Evolutionary conservation across 2,329 filamentous ascomycete species (phyloP).

Genomic region (Teratosphaeria viscida): DNA sequence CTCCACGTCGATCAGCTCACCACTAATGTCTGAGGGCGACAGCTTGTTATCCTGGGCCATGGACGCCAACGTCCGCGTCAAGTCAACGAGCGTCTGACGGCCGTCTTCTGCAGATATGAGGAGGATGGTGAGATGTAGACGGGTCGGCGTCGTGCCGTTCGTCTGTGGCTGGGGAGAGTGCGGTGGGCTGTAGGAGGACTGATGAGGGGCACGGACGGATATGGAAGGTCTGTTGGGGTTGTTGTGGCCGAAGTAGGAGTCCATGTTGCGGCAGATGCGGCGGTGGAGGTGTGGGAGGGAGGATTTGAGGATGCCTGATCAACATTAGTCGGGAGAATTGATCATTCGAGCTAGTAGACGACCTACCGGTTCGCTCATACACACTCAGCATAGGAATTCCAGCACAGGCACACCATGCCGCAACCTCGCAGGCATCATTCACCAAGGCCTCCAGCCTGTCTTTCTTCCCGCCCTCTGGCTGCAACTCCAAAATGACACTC

Average conservation of each 20-base stretch:
- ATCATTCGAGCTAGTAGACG: not conserved
- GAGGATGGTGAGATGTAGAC: slow-evolving; percentile 50
- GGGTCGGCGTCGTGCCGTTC: slow-evolving; percentile 17
- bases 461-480: slow-evolving; percentile 55
- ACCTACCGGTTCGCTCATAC: slow-evolving; percentile 80
- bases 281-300: slow-evolving; percentile 79
- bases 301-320: slow-evolving; percentile 70
- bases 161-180: slow-evolving; percentile 14
- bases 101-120: slow-evolving; percentile 83
- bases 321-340: not conserved
- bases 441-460: slow-evolving; percentile 74
- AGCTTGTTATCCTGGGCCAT: slow-evolving; percentile 91
- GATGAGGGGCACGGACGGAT: slow-evolving; percentile 61
- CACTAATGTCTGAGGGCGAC: slow-evolving; percentile 67
- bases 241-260: slow-evolving; percentile 70
- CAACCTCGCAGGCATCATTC: slow-evolving; percentile 82
- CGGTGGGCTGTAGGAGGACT: slow-evolving; percentile 46
- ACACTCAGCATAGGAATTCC: slow-evolving; percentile 81
- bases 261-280: slow-evolving; percentile 66
- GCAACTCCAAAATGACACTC: slow-evolving; percentile 70
- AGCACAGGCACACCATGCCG: slow-evolving; percentile 84
- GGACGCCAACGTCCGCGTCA: slow-evolving; percentile 85
- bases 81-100: slow-evolving; percentile 83
- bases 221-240: slow-evolving; percentile 55
- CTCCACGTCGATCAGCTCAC: slow-evolving; percentile 81